Percentiles rank a stretch among this genome's conserved stretches.
These are phyloP conservation scores for Melaleuca quinquenervia DNA, from an alignment of 345 rosid species.

Conservation along the genomic window DNA sequence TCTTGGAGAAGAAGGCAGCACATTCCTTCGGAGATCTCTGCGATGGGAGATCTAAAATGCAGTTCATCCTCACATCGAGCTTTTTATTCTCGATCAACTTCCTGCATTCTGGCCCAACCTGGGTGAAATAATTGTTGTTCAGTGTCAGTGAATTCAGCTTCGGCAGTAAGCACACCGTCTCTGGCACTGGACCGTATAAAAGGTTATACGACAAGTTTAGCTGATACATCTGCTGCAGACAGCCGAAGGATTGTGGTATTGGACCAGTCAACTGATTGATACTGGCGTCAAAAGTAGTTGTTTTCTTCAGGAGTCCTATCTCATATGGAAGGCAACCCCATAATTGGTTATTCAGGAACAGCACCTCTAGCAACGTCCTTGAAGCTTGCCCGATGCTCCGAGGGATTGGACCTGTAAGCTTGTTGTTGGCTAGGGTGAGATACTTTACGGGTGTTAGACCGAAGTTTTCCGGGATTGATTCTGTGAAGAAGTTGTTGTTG, in stretches of 20 bases:
- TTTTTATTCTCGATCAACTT: conserved; percentile 8
- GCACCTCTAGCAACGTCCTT: conserved; percentile 25
- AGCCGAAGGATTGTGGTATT: conserved; percentile 44
- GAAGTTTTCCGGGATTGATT: conserved; percentile 24
- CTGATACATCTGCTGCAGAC: conserved; percentile 20
- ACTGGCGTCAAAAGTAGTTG: conserved; percentile 31
- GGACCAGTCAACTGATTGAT: conserved; percentile 35
- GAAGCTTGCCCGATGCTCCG: conserved; percentile 30
- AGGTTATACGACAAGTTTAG: conserved; percentile 27
- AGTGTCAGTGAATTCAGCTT: conserved; percentile 15
- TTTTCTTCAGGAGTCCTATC: conserved; percentile 25
- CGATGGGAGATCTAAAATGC: conserved; percentile 40
- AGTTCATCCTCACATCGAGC: conserved; percentile 37
- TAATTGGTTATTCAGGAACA: conserved; percentile 34
- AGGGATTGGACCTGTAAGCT: conserved; percentile 36
- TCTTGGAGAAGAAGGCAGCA: conserved; percentile 16
- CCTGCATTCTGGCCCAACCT: conserved; percentile 42
- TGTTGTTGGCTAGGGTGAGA: conserved; percentile 51
- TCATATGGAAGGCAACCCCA: conserved; percentile 47
- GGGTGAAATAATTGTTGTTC: conserved; percentile 43
- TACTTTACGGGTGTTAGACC: conserved; percentile 31
- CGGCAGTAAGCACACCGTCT: conserved; percentile 32
- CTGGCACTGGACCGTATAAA: conserved; percentile 39
- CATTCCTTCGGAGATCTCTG: conserved; percentile 26
- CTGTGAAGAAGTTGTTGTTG: conserved; percentile 36